Percentiles rank a stretch among this genome's conserved stretches.
Evolutionary conservation across 495 filamentous ascomycete species (phyloP).

Genomic region (Xylaria acuta): DNA sequence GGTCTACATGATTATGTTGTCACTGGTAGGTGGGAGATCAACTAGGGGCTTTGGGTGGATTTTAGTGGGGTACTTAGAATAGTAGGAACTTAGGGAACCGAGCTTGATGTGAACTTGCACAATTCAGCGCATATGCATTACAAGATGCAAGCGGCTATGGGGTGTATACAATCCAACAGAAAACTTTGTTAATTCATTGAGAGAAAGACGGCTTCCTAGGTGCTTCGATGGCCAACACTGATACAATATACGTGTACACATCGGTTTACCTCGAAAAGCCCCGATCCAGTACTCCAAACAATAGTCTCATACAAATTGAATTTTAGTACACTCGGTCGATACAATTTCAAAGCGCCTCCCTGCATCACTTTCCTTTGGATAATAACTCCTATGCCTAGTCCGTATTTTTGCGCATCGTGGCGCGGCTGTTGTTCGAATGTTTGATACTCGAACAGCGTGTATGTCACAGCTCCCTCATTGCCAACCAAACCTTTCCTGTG

Average conservation of each 20-base stretch:
- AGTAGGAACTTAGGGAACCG: background rate
- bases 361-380: background rate
- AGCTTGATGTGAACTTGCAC: background rate
- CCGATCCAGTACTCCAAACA: background rate
- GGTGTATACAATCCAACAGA: background rate
- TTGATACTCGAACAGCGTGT: background rate
- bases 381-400: background rate
- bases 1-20: background rate
- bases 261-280: background rate
- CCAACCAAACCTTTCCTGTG: background rate
- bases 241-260: background rate
- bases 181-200: background rate
- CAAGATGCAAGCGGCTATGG: background rate
- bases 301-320: conserved; percentile 13
- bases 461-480: background rate
- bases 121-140: background rate
- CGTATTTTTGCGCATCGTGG: background rate
- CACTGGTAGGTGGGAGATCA: background rate
- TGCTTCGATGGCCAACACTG: background rate
- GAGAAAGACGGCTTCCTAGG: background rate
- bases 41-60: background rate
- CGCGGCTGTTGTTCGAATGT: background rate
- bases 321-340: background rate
- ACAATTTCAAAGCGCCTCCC: background rate
- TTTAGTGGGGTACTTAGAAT: background rate